phyloP scores from a whole-genome alignment of 257 asterid species.

The Nemophila menziesii region DNA sequence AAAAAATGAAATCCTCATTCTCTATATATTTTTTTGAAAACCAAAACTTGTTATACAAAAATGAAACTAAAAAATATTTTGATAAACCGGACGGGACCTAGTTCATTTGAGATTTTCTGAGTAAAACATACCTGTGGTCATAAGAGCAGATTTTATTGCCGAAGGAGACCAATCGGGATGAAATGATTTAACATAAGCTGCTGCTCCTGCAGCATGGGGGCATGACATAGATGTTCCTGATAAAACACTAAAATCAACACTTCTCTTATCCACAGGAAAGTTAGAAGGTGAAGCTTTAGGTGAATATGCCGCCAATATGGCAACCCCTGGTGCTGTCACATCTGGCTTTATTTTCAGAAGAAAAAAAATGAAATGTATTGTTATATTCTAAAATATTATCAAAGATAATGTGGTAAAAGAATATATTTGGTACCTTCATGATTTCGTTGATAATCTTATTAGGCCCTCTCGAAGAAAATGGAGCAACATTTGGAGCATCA shows the following conservation, averaged over 20 bases:
- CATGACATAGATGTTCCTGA: constrained; percentile 3
- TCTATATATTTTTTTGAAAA: no score
- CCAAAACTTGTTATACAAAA: no score
- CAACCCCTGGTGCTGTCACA: not conserved
- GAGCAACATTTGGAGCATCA: not conserved
- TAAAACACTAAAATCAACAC: not conserved
- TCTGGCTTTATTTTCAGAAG: not conserved
- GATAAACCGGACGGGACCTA: no score
- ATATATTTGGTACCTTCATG: not conserved
- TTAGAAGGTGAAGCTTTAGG: not conserved
- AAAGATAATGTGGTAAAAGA: no score
- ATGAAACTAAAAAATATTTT: no score
- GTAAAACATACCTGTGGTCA: not conserved
- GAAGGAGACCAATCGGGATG: constrained; percentile 3
- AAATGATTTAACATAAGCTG: not conserved
- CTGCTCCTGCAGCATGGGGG: not conserved
- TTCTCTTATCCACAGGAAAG: not conserved
- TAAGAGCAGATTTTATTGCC: not conserved
- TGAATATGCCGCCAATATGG: not conserved
- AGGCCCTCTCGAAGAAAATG: not conserved
- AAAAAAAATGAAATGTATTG: no score
- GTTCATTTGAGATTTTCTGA: no score
- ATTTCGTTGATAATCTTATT: not conserved
- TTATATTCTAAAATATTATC: no score
- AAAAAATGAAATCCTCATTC: not conserved